Base-by-base conservation (phyloP, 2,329 filamentous ascomycete species). In the Chaetomium olivaceum region DNA sequence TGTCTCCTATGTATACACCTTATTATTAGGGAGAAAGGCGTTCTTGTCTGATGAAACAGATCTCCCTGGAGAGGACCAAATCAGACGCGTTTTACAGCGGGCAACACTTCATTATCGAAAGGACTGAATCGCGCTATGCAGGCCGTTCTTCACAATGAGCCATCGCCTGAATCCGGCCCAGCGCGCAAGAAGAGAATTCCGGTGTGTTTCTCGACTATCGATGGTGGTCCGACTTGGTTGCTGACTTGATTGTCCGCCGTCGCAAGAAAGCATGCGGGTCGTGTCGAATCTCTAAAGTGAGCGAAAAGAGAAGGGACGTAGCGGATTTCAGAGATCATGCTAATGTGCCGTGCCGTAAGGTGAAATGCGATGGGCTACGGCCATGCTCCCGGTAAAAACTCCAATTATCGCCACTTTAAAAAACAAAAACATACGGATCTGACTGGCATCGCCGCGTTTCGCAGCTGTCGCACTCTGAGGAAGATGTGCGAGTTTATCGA, bases 201-300 rank as follows among this genome's bases (percentile, higher is more conserved):
- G 48, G 58, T 61, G 52, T 39, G 48, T 52, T 46, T 58, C 5
- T n/a, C 12, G n/a, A 23, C 11, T 3, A 51, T 21, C 9, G 11
- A 29, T 23, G 4, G 16, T 12, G n/a, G 14, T 39, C 4, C 27
- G 39, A 12, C 6, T n/a, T 12, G 29, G n/a, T n/a, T 61, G 21
- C 48, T 61, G n/a, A 61, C 27, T 11, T 1, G 4, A 9, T 19
- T 19, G 31, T 52, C 16, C 19, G 14, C n/a, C 25, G 25, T n/a
- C 19, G 50, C 14, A 60, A 61, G 58, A 61, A 61, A 54, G 58
- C 58, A 29, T 61, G 58, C 21, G 58, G 58, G 48, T 61, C 57
- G 23, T 61, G 48, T 27, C 46, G 58, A 27, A 31, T n/a, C n/a
- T 61, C 58, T 6, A 61, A 61, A 21, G 58, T 61, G n/a, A 27